These are phyloP conservation scores for Orobanche coerulescens DNA, from an alignment of 257 asterid species.

Conservation along the genomic window DNA sequence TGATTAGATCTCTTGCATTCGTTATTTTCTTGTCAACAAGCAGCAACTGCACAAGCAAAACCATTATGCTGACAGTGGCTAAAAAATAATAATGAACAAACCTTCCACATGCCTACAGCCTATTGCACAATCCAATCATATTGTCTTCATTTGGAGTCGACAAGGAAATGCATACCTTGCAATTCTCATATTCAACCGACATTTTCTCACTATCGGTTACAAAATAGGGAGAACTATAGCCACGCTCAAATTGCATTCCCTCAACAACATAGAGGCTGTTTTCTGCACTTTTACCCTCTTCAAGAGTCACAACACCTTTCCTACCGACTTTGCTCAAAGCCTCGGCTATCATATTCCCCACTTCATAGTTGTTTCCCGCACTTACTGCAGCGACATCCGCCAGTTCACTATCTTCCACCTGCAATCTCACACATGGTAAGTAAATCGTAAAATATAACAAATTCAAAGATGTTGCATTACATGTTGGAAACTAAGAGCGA, in stretches of 20 bases:
- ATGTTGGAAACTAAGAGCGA: neutral
- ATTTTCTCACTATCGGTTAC: slow-evolving; percentile 92
- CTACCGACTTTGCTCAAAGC: slow-evolving; percentile 96
- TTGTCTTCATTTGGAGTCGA: neutral
- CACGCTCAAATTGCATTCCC: slow-evolving; percentile 99
- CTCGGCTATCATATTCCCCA: slow-evolving; percentile 91
- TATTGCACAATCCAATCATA: neutral
- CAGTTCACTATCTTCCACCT: slow-evolving; percentile 93
- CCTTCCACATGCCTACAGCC: neutral
- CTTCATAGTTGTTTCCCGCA: slow-evolving; percentile 94
- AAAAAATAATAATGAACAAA: neutral
- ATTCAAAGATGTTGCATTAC: neutral
- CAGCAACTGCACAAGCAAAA: slow-evolving; percentile 44
- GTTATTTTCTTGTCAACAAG: slow-evolving; percentile 94
- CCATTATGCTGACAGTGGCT: slow-evolving; percentile 8
- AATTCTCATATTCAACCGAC: slow-evolving; percentile 86
- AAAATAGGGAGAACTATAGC: slow-evolving; percentile 83
- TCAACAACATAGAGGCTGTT: slow-evolving; percentile 84
- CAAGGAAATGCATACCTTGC: slow-evolving; percentile 55
- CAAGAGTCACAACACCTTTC: slow-evolving; percentile 95
- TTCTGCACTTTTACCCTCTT: slow-evolving; percentile 94
- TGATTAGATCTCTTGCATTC: slow-evolving; percentile 83
- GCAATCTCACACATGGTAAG: slow-evolving; percentile 18
- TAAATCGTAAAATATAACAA: neutral
- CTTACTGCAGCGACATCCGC: slow-evolving; percentile 99